Conservation (phyloP, 2,329 filamentous ascomycete species). For the Ophiocordyceps camponoti-saundersi region DNA sequence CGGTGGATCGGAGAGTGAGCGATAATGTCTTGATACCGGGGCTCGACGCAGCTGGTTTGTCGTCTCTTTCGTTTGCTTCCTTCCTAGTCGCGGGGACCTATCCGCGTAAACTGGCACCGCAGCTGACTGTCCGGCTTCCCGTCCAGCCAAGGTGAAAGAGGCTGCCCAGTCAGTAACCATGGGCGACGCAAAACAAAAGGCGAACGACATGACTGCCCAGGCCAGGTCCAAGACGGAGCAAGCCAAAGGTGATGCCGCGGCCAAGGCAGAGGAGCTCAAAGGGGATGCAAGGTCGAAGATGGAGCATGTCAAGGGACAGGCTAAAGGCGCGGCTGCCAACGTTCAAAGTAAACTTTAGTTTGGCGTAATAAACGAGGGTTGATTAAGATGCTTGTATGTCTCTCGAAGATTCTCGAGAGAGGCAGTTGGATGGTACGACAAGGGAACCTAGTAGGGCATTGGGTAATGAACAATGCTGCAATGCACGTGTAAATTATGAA, state of each 20-base stretch:
- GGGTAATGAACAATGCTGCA: too few species aligned
- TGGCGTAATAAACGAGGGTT: not conserved
- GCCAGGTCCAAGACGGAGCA: constrained; percentile 27
- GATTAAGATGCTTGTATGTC: too few species aligned
- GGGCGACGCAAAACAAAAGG: constrained; percentile 26
- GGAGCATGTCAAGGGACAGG: constrained; percentile 15
- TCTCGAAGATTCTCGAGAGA: too few species aligned
- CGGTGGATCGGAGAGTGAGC: constrained; percentile 40
- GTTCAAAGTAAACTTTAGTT: not conserved
- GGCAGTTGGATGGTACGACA: too few species aligned
- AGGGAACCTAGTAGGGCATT: too few species aligned
- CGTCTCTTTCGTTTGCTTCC: not conserved
- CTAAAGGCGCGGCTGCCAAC: constrained; percentile 20
- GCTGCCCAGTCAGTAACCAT: not conserved
- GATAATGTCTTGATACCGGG: constrained; percentile 46
- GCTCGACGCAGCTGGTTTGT: constrained; percentile 40
- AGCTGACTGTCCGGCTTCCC: not conserved
- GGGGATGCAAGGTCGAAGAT: constrained; percentile 18
- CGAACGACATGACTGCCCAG: constrained; percentile 20
- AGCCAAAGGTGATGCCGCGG: constrained; percentile 15
- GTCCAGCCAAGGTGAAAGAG: not conserved
- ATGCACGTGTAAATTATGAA: too few species aligned
- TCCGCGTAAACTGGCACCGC: not conserved
- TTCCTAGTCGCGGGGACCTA: too few species aligned
- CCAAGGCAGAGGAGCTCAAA: constrained; percentile 25